Percentiles rank a stretch among this genome's conserved stretches.
These are phyloP conservation scores for Lentinula raphanica DNA, from an alignment of 768 basidiomycete genomes.

Conservation along the genomic window DNA sequence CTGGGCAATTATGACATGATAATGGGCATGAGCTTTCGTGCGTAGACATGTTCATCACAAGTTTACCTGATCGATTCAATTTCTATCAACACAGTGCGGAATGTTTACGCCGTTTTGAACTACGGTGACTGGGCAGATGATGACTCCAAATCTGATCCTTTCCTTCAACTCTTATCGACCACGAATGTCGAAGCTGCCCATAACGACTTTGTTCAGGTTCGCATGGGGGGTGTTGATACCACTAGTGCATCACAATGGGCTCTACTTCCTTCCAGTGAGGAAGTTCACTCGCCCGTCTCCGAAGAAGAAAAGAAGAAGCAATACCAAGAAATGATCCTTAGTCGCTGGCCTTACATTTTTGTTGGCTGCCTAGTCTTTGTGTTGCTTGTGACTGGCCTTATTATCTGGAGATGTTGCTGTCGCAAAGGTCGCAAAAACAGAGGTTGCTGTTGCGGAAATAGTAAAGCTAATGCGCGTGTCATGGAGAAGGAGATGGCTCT, in stretches of 20 bases:
- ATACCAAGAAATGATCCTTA: conserved; percentile 58
- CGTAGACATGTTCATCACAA: conserved; percentile 18
- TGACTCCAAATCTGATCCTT: conserved; percentile 47
- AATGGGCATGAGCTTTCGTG: conserved; percentile 76
- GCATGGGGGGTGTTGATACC: conserved; percentile 55
- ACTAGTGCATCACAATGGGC: conserved; percentile 48
- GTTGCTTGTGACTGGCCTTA: conserved; percentile 38
- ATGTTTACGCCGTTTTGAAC: conserved; percentile 65
- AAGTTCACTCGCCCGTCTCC: conserved; percentile 60
- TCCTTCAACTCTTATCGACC: conserved; percentile 62
- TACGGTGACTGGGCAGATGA: conserved; percentile 64
- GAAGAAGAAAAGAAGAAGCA: conserved; percentile 60
- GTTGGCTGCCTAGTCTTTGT: conserved; percentile 51
- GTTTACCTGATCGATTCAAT: neutral
- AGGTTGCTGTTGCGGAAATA: conserved; percentile 3
- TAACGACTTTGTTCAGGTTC: conserved; percentile 60
- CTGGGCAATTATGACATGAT: conserved; percentile 80
- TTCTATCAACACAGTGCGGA: conserved; percentile 51
- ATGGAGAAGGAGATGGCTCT: neutral
- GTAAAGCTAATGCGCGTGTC: neutral
- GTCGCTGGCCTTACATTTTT: conserved; percentile 72
- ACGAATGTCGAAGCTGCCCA: conserved; percentile 49
- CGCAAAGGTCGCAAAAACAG: conserved; percentile 24
- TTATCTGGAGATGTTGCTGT: conserved; percentile 61
- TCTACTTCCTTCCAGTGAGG: conserved; percentile 55